Conservation (phyloP, 768 basidiomycete genomes). For the Austroboletus festivus region DNA sequence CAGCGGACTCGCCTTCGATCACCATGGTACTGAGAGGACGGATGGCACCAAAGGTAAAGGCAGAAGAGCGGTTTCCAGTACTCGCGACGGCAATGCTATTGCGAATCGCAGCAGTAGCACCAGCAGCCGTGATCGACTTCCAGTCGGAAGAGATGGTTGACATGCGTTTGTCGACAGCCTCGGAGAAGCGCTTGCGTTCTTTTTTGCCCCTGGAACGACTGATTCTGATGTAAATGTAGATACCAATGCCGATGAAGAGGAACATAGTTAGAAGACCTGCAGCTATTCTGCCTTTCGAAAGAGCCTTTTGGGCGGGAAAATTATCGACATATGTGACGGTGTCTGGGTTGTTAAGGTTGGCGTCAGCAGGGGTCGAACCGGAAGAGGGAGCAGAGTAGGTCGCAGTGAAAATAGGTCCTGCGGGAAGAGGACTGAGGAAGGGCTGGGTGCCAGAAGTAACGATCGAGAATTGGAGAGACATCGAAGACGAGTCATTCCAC, state of each 20-base stretch:
- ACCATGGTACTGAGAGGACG: slow-evolving; percentile 45
- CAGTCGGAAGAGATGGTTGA: slow-evolving; percentile 75
- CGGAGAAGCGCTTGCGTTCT: slow-evolving; percentile 58
- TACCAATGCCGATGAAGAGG: slow-evolving; percentile 47
- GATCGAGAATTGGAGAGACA: slow-evolving; percentile 58
- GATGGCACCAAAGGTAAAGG: slow-evolving; percentile 58
- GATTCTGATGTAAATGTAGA: slow-evolving; percentile 50
- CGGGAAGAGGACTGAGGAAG: slow-evolving; percentile 52
- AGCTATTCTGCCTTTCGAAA: slow-evolving; percentile 57
- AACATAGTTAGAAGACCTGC: slow-evolving; percentile 63
- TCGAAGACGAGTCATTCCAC: slow-evolving; percentile 59
- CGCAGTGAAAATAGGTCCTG: slow-evolving; percentile 68
- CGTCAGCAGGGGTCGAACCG: slow-evolving; percentile 38
- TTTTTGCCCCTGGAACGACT: slow-evolving; percentile 48
- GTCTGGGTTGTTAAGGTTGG: slow-evolving; percentile 37
- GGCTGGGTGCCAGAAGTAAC: slow-evolving; percentile 46
- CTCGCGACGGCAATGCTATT: slow-evolving; percentile 53
- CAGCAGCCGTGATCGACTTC: slow-evolving; percentile 67
- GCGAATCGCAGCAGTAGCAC: slow-evolving; percentile 72
- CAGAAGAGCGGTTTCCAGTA: slow-evolving; percentile 39
- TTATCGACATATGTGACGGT: slow-evolving; percentile 40
- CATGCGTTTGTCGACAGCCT: slow-evolving; percentile 79
- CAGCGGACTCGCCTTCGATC: slow-evolving; percentile 38
- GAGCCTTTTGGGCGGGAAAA: slow-evolving; percentile 34
- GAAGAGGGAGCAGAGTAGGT: slow-evolving; percentile 48